These are phyloP conservation scores for Naganishia vishniacii DNA, from an alignment of 768 basidiomycete species.

Conservation along the genomic window DNA sequence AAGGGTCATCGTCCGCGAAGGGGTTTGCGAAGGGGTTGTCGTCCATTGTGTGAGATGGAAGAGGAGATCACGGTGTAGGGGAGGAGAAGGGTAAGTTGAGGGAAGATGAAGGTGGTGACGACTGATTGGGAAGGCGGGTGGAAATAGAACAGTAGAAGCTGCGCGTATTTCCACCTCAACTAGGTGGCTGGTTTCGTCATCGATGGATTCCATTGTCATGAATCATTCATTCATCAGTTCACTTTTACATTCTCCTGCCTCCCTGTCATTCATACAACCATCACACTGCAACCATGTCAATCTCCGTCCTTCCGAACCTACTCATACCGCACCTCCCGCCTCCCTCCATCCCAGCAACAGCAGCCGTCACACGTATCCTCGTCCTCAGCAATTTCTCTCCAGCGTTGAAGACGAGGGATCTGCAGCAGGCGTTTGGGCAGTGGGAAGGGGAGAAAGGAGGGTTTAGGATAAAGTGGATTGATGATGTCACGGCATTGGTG, in stretches of 20 bases:
- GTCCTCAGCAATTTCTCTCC: conserved; percentile 85
- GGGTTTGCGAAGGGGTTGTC: conserved; percentile 29
- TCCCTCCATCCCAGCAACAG: conserved; percentile 57
- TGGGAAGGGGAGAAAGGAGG: conserved; percentile 82
- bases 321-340: conserved; percentile 8
- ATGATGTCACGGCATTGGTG: conserved; percentile 89
- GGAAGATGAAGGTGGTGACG: not conserved
- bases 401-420: conserved; percentile 95
- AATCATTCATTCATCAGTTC: not conserved
- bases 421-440: conserved; percentile 81
- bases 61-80: not conserved
- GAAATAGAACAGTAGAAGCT: too few species aligned
- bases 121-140: too few species aligned
- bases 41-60: conserved; percentile 8
- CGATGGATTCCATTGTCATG: too few species aligned
- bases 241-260: not conserved
- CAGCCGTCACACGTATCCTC: conserved; percentile 92
- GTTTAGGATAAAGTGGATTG: conserved; percentile 98
- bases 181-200: too few species aligned
- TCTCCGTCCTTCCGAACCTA: conserved; percentile 17
- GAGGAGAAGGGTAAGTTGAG: not conserved
- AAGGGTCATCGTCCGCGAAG: conserved; percentile 22
- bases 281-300: not conserved
- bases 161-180: too few species aligned
- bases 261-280: not conserved